Evolutionary conservation across 768 basidiomycete species (phyloP).

Genomic region (Mycena filopes): DNA sequence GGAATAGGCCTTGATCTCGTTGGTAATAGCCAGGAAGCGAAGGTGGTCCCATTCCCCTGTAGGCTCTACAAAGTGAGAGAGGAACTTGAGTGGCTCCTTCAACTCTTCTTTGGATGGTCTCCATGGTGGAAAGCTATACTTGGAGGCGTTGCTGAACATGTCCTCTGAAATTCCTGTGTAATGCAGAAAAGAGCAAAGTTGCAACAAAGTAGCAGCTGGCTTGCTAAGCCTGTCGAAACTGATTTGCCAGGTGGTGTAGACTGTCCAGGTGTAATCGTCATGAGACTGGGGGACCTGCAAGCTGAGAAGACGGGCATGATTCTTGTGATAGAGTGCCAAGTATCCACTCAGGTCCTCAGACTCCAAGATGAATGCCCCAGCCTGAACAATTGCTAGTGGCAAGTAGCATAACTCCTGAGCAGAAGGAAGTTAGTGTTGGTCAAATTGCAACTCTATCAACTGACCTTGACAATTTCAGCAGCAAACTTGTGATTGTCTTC

Average conservation of each 20-base stretch:
- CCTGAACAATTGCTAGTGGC: background rate
- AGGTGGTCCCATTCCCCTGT: background rate
- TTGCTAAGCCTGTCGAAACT: too few relatives aligned
- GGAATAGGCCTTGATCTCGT: too few relatives aligned
- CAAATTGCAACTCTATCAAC: too few relatives aligned
- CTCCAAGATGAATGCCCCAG: background rate
- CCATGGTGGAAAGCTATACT: background rate
- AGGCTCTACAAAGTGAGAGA: too few relatives aligned
- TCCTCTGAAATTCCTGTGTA: background rate
- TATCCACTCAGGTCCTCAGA: background rate
- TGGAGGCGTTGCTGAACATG: background rate
- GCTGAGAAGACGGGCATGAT: background rate
- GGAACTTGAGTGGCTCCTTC: too few relatives aligned
- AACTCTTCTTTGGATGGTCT: too few relatives aligned
- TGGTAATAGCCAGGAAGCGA: background rate
- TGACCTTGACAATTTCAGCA: too few relatives aligned
- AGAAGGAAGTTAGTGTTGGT: background rate
- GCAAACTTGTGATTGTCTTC: too few relatives aligned
- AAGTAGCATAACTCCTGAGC: background rate
- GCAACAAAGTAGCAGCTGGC: too few relatives aligned
- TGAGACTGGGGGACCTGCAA: background rate
- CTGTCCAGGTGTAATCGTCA: background rate
- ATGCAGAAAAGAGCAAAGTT: too few relatives aligned
- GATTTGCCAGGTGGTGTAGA: too few relatives aligned
- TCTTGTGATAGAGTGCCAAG: background rate